phyloP scores from a whole-genome alignment of 306 rosid species.

The Hippophae gyantsensis region DNA sequence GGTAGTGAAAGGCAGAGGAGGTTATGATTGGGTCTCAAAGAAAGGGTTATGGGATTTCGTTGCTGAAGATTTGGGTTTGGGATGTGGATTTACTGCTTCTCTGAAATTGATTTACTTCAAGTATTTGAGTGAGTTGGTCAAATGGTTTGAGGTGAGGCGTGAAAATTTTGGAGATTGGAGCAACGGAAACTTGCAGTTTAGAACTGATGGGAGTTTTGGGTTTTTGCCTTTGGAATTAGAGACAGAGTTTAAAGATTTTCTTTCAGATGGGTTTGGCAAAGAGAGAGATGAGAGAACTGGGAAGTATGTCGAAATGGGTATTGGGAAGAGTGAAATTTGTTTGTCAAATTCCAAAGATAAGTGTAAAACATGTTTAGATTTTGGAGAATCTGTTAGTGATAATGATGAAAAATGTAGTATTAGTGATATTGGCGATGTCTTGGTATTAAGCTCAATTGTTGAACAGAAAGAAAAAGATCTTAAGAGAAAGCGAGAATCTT shows the following conservation, averaged over 20 bases:
- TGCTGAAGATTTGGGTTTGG: conserved; percentile 40
- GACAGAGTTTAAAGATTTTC: conserved; percentile 36
- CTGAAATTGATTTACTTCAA: conserved; percentile 51
- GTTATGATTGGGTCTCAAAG: conserved; percentile 44
- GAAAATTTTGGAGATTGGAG: conserved; percentile 17
- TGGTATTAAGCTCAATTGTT: conserved; percentile 15
- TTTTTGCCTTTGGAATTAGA: conserved; percentile 39
- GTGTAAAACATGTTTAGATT: conserved; percentile 14
- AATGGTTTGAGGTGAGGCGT: conserved; percentile 40
- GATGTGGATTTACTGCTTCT: conserved; percentile 25
- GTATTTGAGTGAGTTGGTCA: conserved; percentile 57
- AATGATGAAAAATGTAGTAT: conserved; percentile 14
- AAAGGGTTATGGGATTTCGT: conserved; percentile 57
- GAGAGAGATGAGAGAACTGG: conserved; percentile 22
- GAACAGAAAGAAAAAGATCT: conserved; percentile 25
- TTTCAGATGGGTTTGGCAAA: conserved; percentile 20
- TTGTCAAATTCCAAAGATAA: conserved; percentile 17
- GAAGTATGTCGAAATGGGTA: conserved; percentile 21
- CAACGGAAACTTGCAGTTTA: conserved; percentile 27
- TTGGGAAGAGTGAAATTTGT: conserved; percentile 19
- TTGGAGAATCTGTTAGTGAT: conserved; percentile 10
- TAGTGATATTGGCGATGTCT: conserved; percentile 12
- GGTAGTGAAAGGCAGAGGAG: conserved; percentile 61
- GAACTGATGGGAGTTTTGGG: conserved; percentile 19
- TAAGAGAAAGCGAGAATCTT: conserved; percentile 57